Conservation (phyloP, 1,284 basidiomycete species). For the Wallemia mellicola region DNA sequence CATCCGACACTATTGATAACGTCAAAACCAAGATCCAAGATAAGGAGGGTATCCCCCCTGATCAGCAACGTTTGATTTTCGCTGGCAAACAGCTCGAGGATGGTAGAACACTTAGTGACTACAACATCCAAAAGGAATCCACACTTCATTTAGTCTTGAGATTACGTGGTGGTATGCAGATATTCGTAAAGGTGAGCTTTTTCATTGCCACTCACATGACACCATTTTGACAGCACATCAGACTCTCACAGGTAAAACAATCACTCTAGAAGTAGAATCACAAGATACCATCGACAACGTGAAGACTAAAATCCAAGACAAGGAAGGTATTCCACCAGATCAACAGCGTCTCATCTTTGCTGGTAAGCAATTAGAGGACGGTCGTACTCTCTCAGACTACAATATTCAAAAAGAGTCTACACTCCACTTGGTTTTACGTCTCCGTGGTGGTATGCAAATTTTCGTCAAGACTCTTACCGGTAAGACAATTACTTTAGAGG, state of each 20-base stretch:
- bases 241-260: conserved; percentile 20
- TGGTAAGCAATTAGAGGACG: conserved; percentile 34
- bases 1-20: conserved; percentile 74
- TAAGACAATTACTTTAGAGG: conserved; percentile 24
- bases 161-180: conserved; percentile 17
- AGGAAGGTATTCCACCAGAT: no score
- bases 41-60: conserved; percentile 23
- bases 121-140: conserved; percentile 20
- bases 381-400: conserved; percentile 41
- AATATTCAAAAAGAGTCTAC: conserved; percentile 16
- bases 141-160: conserved; percentile 19
- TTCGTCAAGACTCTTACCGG: conserved; percentile 19
- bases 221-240: conserved; percentile 2
- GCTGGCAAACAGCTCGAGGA: conserved; percentile 33
- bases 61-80: conserved; percentile 20
- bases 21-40: conserved; percentile 89
- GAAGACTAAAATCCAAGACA: no score
- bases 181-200: conserved; percentile 23
- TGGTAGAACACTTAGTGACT: conserved; percentile 38
- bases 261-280: no score
- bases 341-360: conserved; percentile 10
- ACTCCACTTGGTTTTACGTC: conserved; percentile 19
- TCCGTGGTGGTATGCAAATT: conserved; percentile 17
- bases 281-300: no score
- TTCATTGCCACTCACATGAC: neutral